These are phyloP conservation scores for Cercophora scortea DNA, from an alignment of 495 filamentous ascomycete species.

Conservation along the genomic window DNA sequence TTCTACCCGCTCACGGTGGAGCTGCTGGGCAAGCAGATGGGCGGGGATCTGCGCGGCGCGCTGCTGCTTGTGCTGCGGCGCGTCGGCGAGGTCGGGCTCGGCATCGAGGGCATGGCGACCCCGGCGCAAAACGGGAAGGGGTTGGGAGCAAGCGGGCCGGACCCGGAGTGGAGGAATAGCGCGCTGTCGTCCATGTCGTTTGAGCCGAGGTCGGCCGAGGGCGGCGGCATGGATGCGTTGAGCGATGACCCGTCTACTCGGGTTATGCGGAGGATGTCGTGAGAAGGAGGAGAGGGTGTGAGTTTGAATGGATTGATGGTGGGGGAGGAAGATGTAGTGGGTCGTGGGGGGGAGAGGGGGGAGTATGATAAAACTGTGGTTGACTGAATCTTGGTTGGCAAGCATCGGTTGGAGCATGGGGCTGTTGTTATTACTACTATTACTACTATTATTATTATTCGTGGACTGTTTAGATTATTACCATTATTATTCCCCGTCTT, in stretches of 20 bases:
- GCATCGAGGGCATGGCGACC: slow-evolving; percentile 44
- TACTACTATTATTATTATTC: too few relatives aligned
- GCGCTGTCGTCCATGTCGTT: slow-evolving; percentile 11
- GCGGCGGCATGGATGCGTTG: slow-evolving; percentile 11
- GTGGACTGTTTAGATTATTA: too few relatives aligned
- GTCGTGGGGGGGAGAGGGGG: too few relatives aligned
- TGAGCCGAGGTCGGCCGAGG: slow-evolving; percentile 7
- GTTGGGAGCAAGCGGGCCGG: slow-evolving; percentile 3
- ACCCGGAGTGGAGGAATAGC: slow-evolving; percentile 25
- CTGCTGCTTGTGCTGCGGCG: slow-evolving; percentile 67
- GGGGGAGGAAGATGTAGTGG: too few relatives aligned
- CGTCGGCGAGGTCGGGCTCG: slow-evolving; percentile 75
- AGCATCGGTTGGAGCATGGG: too few relatives aligned
- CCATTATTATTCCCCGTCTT: too few relatives aligned
- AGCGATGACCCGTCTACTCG: slow-evolving; percentile 20
- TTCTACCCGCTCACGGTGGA: slow-evolving; percentile 87
- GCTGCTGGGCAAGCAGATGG: slow-evolving; percentile 73
- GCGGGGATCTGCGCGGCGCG: slow-evolving; percentile 65
- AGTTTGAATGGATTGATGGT: too few relatives aligned
- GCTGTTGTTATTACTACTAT: too few relatives aligned
- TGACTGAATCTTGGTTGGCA: too few relatives aligned
- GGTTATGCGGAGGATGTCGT: slow-evolving; percentile 9
- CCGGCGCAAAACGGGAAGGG: neutral
- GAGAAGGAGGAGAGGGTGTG: neutral
- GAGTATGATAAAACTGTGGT: too few relatives aligned